Conservation (phyloP, 2,329 filamentous ascomycete genomes). For the Cordyceps cicadae region DNA sequence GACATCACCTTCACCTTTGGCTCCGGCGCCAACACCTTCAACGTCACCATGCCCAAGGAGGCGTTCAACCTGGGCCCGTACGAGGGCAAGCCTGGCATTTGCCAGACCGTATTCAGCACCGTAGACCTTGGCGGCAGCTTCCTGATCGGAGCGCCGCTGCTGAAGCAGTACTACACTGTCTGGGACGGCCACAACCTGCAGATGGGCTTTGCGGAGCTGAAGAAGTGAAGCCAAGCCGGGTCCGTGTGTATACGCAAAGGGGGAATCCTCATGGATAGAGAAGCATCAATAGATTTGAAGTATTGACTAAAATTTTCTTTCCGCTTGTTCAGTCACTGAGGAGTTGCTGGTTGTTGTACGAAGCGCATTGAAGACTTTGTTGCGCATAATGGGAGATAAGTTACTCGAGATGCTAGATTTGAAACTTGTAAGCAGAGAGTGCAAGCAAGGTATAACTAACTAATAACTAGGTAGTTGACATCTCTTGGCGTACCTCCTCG, state of each 20-base stretch:
- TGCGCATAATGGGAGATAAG: too few relatives aligned
- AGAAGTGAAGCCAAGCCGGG: constrained; percentile 1
- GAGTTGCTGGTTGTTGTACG: too few relatives aligned
- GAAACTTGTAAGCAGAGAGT: background rate
- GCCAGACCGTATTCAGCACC: constrained; percentile 23
- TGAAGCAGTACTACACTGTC: constrained; percentile 29
- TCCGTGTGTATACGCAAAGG: background rate
- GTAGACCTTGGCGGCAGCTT: constrained; percentile 19
- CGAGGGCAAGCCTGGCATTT: constrained; percentile 16
- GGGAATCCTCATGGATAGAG: background rate
- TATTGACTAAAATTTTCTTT: too few relatives aligned
- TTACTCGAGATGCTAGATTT: too few relatives aligned
- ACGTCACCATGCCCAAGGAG: constrained; percentile 22
- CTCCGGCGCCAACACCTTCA: constrained; percentile 14
- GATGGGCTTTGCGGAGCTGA: constrained; percentile 20
- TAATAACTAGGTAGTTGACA: too few relatives aligned
- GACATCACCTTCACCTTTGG: constrained; percentile 25
- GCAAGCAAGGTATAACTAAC: too few relatives aligned
- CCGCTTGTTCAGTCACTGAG: too few relatives aligned
- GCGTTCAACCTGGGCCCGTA: constrained; percentile 28
- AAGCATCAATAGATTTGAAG: background rate
- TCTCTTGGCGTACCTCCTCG: background rate
- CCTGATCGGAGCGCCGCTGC: constrained; percentile 25
- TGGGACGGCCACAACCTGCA: constrained; percentile 24
- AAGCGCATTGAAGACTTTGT: too few relatives aligned